These are phyloP conservation scores for Cercophora newfieldiana DNA, from an alignment of 495 filamentous ascomycete species.

Conservation along the genomic window DNA sequence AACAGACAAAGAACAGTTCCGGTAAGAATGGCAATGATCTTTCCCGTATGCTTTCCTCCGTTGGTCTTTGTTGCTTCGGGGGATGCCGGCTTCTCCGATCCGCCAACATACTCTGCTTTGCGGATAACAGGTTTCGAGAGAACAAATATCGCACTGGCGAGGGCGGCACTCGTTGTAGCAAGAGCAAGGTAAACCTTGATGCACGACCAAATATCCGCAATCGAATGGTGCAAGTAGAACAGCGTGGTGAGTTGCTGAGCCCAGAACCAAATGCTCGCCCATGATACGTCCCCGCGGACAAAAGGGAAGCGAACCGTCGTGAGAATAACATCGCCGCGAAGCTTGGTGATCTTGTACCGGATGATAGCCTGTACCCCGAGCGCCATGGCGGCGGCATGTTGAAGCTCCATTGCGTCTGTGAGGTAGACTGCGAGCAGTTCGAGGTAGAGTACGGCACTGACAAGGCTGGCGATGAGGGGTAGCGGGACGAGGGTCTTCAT, in stretches of 20 bases:
- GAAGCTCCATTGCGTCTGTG: background rate
- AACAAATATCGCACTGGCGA: background rate
- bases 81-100: background rate
- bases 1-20: background rate
- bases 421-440: conserved; percentile 4
- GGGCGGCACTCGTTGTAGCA: background rate
- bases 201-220: background rate
- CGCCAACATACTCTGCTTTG: background rate
- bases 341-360: background rate
- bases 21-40: background rate
- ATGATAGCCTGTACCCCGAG: background rate
- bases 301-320: background rate
- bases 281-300: background rate
- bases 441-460: conserved; percentile 7
- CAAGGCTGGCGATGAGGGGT: conserved; percentile 17
- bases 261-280: background rate
- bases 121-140: background rate
- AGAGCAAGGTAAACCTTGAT: background rate
- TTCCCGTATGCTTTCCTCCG: background rate
- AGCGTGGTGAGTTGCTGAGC: background rate
- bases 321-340: background rate
- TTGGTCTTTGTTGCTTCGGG: background rate
- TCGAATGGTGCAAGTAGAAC: background rate
- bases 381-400: conserved; percentile 9
- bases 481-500: conserved; percentile 6